Base-by-base conservation (phyloP, 805 yeast genomes). In the Blastobotrys attinorum region DNA sequence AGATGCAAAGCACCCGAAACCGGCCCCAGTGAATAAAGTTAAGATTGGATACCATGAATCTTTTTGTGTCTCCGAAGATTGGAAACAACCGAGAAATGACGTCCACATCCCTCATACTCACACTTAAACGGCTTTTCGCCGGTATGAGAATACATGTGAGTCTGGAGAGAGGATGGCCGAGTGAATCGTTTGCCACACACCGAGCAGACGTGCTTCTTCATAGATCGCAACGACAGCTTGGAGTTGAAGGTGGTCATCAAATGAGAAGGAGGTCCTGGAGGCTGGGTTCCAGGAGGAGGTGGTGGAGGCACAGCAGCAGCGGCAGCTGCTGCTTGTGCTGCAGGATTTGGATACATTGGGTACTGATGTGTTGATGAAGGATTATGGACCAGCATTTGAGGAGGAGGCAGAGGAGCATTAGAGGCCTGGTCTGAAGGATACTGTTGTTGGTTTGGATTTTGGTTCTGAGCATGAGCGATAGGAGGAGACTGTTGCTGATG, bases 61-160 rank as follows among this genome's bases (percentile, higher is more conserved):
- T 76, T 79, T 51, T 75, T 72, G 63, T 87, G 96, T 48, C 96
- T 71, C n/a, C 85, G 73, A 81, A 88, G 77, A 60, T 87, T 87
- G 25, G 87, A 78, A 54, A 87, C 77, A 25, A 88, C 96, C 18
- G 81, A 75, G 59, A 87, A 88, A 4, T 73, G 58, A 51, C 81
- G 76, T 0, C 79, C 82, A 60, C 96, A 87, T 31, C 72, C 75
- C 0, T 65, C 65, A 77, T 83, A 81, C n/a, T 69, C 62, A 57
- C 88, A 81, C 41, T 63, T 65, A 58, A 76, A 81, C 8, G 89
- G 89, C 50, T 80, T 80, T 54, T 80, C 87, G 25, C 89, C 89
- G 0, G 88, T 81, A 60, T 87, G 96, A 10, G 88, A 80, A 59
- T 83, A 78, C 57, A 75, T 71, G 64, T 87, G 96, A 4, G 90